A percentile compares a stretch with the other conserved stretches of the same genome.
Evolutionary conservation across 169 alveolate genomes (phyloP).

Genomic region (Eimeria maxima): DNA sequence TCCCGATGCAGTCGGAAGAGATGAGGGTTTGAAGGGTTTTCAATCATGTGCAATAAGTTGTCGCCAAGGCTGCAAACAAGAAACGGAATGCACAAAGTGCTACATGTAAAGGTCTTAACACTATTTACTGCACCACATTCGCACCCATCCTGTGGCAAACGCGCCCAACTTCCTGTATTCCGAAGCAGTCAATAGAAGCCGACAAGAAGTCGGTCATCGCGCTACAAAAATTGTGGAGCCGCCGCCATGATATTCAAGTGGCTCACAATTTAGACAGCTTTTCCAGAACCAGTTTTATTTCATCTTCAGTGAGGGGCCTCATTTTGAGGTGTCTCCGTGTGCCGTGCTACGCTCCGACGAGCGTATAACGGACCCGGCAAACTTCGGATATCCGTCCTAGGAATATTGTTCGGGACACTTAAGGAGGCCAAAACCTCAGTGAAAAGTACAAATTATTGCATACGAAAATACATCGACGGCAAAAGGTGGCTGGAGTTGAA

Average conservation of each 20-base stretch:
- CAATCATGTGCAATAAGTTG: slow-evolving; percentile 92
- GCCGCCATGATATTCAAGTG: neutral
- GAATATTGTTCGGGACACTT: neutral
- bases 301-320: slow-evolving; percentile 95
- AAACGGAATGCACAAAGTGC: neutral
- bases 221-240: neutral
- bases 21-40: slow-evolving; percentile 91
- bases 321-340: slow-evolving; percentile 82
- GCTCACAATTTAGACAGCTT: slow-evolving; percentile 90
- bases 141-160: neutral
- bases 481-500: neutral
- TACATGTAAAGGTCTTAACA: neutral
- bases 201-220: neutral
- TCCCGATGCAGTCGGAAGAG: slow-evolving; percentile 93
- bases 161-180: neutral
- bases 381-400: neutral
- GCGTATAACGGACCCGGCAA: neutral
- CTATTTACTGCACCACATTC: neutral
- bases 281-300: slow-evolving; percentile 91
- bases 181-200: neutral
- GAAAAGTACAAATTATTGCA: neutral
- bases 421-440: neutral
- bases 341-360: neutral
- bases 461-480: neutral
- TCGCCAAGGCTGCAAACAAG: slow-evolving; percentile 88